phyloP scores from a whole-genome alignment of 2,329 filamentous ascomycete species.

The Hyphodiscus sp. region DNA sequence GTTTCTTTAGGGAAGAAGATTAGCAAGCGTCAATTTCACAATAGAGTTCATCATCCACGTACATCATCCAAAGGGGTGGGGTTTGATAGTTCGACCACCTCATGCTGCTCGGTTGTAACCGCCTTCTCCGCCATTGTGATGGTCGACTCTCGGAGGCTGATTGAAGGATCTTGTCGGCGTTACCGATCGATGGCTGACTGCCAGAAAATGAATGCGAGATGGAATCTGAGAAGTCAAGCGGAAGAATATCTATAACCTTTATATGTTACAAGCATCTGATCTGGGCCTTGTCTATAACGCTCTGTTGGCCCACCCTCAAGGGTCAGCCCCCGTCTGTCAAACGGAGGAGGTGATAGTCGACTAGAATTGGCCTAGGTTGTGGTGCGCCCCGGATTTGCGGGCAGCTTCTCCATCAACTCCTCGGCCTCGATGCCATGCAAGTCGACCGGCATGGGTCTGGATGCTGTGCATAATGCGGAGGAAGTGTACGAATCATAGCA shows the following conservation, averaged over 20 bases:
- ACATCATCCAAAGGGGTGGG: constrained; percentile 8
- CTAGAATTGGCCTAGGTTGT: constrained; percentile 3
- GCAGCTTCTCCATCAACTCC: constrained; percentile 12
- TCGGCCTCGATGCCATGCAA: not conserved
- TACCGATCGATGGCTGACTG: not conserved
- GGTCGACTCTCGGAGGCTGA: not conserved
- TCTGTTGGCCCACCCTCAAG: constrained; percentile 5
- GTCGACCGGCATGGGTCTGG: not conserved
- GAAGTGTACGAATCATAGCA: not conserved
- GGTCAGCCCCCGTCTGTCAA: not conserved
- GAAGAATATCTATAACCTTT: constrained; percentile 13
- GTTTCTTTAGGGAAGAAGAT: constrained; percentile 18
- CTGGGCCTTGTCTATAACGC: constrained; percentile 5
- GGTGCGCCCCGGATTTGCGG: constrained; percentile 19
- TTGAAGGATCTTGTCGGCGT: not conserved
- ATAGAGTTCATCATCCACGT: not conserved
- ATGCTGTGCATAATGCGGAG: not conserved
- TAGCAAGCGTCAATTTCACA: not conserved
- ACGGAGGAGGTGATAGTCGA: constrained; percentile 2
- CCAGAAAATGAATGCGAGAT: constrained; percentile 3
- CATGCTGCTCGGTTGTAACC: not conserved
- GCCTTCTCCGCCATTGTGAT: not conserved
- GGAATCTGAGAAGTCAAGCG: constrained; percentile 6
- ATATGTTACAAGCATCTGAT: constrained; percentile 11
- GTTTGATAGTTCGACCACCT: not conserved